Conservation (phyloP, 2,329 filamentous ascomycete species). For the Alternaria sp. region DNA sequence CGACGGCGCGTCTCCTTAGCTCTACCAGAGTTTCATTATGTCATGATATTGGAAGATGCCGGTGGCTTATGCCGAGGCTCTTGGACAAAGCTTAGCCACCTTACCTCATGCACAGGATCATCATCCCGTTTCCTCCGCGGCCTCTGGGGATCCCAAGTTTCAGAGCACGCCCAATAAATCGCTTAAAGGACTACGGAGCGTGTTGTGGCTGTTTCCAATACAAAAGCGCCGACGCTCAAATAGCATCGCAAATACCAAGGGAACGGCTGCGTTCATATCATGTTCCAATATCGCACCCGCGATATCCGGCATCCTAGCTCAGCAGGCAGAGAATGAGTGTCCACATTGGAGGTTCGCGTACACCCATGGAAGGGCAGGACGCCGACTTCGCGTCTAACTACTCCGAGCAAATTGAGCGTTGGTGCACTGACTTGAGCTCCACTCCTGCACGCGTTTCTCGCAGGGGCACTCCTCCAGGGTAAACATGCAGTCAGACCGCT, state of each 20-base stretch:
- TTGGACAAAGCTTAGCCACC: constrained; percentile 42
- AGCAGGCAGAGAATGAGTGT: not conserved
- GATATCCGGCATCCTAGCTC: constrained; percentile 19
- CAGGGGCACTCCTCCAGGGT: constrained; percentile 14
- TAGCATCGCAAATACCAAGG: not conserved
- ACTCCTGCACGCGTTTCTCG: constrained; percentile 12
- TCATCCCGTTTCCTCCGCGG: constrained; percentile 25
- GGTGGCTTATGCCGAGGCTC: constrained; percentile 37
- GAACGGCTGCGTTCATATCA: not conserved
- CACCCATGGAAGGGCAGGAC: not conserved
- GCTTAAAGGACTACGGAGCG: constrained; percentile 6
- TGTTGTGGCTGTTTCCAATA: constrained; percentile 4
- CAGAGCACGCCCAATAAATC: constrained; percentile 18
- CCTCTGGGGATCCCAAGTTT: constrained; percentile 10
- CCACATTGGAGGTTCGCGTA: constrained; percentile 3
- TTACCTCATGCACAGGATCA: constrained; percentile 31
- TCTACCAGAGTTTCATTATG: constrained; percentile 18
- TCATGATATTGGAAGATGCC: constrained; percentile 26
- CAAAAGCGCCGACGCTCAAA: not conserved
- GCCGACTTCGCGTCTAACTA: constrained; percentile 8
- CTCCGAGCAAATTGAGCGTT: constrained; percentile 14
- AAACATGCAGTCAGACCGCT: constrained; percentile 11
- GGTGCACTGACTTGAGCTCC: constrained; percentile 12
- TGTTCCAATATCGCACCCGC: constrained; percentile 7
- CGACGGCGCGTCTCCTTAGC: not conserved